Evolutionary conservation across 1,284 basidiomycete species (phyloP), one percentile per base, ranked within the genome.

Genomic region (Cryptococcus hybrid): DNA sequence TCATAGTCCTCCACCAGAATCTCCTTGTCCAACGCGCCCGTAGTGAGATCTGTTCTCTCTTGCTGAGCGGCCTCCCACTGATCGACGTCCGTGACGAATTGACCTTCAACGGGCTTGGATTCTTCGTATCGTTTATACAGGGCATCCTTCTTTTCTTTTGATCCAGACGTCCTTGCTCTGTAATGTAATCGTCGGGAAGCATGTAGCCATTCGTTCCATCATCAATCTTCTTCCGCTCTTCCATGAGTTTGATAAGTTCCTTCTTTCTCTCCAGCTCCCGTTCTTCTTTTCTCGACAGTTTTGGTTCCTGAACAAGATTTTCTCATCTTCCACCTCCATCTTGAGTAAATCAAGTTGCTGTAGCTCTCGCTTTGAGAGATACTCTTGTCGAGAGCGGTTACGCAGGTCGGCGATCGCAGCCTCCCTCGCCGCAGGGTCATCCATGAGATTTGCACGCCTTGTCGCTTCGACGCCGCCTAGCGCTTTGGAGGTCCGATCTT

Each of bases 141-240:
- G 0, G 90, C 93, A 65, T 89, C 88, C 73, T 95, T 87, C 74
- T 97, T 95, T 92, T 94, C 81, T 96, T 94, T 78, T 87, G 88
- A 83, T 99, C 94, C 61, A 99, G 90, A 77, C 93, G 95, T n/a
- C 96, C 96, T 75, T 97, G 92, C 71, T 97, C 95, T 0, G 95
- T 99, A 68, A 98, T 84, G 72, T 99, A 99, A 78, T 99, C 95
- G 67, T 96, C 93, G 0, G 93, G 94, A 42, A 96, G 83, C 79
- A 89, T 88, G 70, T 97, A 97, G 4, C 93, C 93, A 61, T 96
- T 93, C 76, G 84, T 90, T 62, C 91, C 90, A 80, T 96, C 93
- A 73, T 93, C 90, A 61, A 99, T 96, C 71, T 86, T 88, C 61
- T 93, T 83, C 18, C 94, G 85, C 73, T 95, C 94, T 77, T 99